These are phyloP conservation scores for Dryas integrifolia DNA, from an alignment of 331 rosid species.

Conservation along the genomic window DNA sequence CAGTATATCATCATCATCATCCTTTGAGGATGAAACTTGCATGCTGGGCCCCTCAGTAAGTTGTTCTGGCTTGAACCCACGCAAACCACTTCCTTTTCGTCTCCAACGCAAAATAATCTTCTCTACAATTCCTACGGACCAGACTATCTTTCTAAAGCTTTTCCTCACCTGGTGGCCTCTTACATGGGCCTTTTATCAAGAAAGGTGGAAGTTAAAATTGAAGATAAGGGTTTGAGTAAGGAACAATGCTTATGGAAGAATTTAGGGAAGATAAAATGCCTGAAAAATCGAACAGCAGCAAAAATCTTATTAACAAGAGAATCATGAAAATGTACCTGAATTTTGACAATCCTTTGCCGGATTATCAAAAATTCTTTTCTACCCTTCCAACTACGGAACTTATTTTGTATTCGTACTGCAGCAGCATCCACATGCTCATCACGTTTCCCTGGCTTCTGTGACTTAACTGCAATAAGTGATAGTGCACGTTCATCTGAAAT, in stretches of 20 bases:
- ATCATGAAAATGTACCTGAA: conserved; percentile 53
- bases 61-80: conserved; percentile 71
- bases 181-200: conserved; percentile 63
- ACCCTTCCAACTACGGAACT: conserved; percentile 80
- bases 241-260: background rate
- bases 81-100: conserved; percentile 79
- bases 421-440: conserved; percentile 63
- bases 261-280: background rate
- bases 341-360: conserved; percentile 66
- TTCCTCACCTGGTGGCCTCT: conserved; percentile 94
- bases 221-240: background rate
- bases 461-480: conserved; percentile 47
- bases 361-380: conserved; percentile 69
- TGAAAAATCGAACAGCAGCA: background rate
- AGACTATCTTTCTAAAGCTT: conserved; percentile 48
- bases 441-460: conserved; percentile 39
- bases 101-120: conserved; percentile 84
- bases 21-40: conserved; percentile 39
- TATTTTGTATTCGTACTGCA: conserved; percentile 72
- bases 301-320: background rate
- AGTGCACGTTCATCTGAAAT: conserved; percentile 56
- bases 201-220: conserved; percentile 21
- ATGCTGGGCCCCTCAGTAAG: conserved; percentile 38
- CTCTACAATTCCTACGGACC: conserved; percentile 87
- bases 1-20: conserved; percentile 66